phyloP scores from a whole-genome alignment of 2,329 filamentous ascomycete genomes.

The Colletotrichum brevisporum region DNA sequence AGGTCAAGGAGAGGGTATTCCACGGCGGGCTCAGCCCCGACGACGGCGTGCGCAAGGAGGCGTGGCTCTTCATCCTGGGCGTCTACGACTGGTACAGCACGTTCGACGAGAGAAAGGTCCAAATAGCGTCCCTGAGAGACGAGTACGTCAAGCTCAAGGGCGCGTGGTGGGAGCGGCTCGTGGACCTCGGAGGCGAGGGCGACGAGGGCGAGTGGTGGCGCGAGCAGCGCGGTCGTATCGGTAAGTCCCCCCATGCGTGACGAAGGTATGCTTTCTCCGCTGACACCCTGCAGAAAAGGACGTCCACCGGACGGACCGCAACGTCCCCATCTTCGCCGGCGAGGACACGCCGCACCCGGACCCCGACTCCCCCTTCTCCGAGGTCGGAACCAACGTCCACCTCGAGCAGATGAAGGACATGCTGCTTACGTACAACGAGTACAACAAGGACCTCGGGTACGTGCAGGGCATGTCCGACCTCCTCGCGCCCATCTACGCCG shows the following conservation, averaged over 20 bases:
- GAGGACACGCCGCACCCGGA: slow-evolving; percentile 98
- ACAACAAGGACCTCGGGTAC: slow-evolving; percentile 95
- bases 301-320: slow-evolving; percentile 95
- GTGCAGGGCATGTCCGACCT: slow-evolving; percentile 99
- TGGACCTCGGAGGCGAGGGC: slow-evolving; percentile 83
- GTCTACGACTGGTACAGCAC: slow-evolving; percentile 96
- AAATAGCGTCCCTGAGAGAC: slow-evolving; percentile 88
- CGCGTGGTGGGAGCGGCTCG: slow-evolving; percentile 94
- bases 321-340: slow-evolving; percentile 93
- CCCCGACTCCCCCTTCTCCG: slow-evolving; percentile 93
- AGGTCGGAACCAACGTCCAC: slow-evolving; percentile 94
- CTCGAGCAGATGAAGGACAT: slow-evolving; percentile 99
- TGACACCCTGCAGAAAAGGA: slow-evolving; percentile 83
- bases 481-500: slow-evolving; percentile 94
- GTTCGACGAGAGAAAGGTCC: slow-evolving; percentile 84
- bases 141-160: slow-evolving; percentile 96
- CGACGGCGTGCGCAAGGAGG: slow-evolving; percentile 94
- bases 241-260: slow-evolving; percentile 66
- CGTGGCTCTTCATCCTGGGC: slow-evolving; percentile 93
- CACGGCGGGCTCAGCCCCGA: slow-evolving; percentile 91
- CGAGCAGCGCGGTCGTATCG: slow-evolving; percentile 92
- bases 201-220: slow-evolving; percentile 97
- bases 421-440: slow-evolving; percentile 98
- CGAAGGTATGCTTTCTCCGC: slow-evolving; percentile 36
- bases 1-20: slow-evolving; percentile 97